Base-by-base conservation (phyloP, 768 basidiomycete genomes). In the Amylocystis lapponica region DNA sequence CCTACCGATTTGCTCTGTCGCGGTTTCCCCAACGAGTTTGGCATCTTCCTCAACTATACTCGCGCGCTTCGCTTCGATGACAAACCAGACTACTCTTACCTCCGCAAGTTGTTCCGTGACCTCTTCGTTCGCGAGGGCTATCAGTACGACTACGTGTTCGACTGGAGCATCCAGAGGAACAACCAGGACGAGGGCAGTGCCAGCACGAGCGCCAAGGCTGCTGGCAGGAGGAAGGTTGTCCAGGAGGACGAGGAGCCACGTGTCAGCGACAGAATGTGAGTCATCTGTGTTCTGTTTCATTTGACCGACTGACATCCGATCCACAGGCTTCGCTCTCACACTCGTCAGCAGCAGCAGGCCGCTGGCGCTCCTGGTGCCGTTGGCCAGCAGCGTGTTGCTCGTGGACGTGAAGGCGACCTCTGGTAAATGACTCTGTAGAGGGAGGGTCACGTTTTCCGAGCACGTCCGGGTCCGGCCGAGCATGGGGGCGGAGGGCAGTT, bases 131-230 rank as follows among this genome's bases (percentile, higher is more conserved):
- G 93, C 36, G 94, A 96, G 63, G 92, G 94, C 42, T 97, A 89
- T 74, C 93, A 97, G 70, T 99, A 99, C 64, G 96, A 99, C 66
- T 99, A 98, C 57, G 91, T 98, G 59, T 99, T 99, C 58, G 96
- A 99, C 66, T 99, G 96, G 94, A 87, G 84, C 56, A 88, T 94
- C 44, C 89, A 91, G 65, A 77, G 86, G 45, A n/a, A n/a, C n/a
- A 71, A 79, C 11, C 76, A 80, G 49, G 83, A 86, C 8, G 86
- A 89, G 47, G 75, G 72, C 32, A 68, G 68, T 31, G 74, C 74
- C 36, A 72, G 75, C 46, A 69, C 75, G 33, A 76, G 83, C 65
- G 77, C 65, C 67, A 89, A 81, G 64, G 68, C 75, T 25, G 68
- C 75, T 36, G 77, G 78, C 17, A 74, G 86, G 55, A 75, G 86